Percentiles rank a stretch among this genome's conserved stretches.
These are phyloP conservation scores for Lichtheimia hyalospora DNA, from an alignment of 371 early-diverging fungal species.

Conservation along the genomic window DNA sequence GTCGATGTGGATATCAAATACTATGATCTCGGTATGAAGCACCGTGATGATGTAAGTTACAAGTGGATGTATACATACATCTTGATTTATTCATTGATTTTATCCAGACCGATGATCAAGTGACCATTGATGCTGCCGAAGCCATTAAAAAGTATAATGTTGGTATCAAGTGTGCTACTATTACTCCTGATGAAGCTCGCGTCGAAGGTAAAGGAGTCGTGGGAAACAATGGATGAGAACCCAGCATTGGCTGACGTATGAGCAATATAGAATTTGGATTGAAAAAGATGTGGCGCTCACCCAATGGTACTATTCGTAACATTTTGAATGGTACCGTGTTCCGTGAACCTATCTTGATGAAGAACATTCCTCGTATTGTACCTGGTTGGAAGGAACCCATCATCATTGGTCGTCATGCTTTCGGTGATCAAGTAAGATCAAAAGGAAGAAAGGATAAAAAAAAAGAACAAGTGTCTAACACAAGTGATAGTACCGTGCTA, in stretches of 20 bases:
- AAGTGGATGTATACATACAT: neutral
- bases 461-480: neutral
- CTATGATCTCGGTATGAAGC: conserved; percentile 90
- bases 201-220: conserved; percentile 60
- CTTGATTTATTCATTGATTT: neutral
- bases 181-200: conserved; percentile 92
- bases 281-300: conserved; percentile 95
- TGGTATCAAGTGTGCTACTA: conserved; percentile 96
- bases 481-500: conserved; percentile 76
- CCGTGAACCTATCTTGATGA: conserved; percentile 91
- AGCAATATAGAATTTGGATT: conserved; percentile 73
- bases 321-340: conserved; percentile 94
- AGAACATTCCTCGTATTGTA: conserved; percentile 86
- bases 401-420: conserved; percentile 92
- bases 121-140: conserved; percentile 91
- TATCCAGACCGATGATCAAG: conserved; percentile 51
- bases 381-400: conserved; percentile 95
- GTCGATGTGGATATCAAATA: conserved; percentile 88
- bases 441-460: too few relatives aligned
- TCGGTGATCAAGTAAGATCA: conserved; percentile 79
- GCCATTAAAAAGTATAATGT: conserved; percentile 93
- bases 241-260: too few relatives aligned
- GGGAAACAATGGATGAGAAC: too few relatives aligned
- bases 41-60: conserved; percentile 75
- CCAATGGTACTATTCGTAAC: conserved; percentile 95